A percentile compares a stretch with the other conserved stretches of the same genome.
phyloP scores from a whole-genome alignment of 2,329 filamentous ascomycete species.

The Monilinia fructigena region DNA sequence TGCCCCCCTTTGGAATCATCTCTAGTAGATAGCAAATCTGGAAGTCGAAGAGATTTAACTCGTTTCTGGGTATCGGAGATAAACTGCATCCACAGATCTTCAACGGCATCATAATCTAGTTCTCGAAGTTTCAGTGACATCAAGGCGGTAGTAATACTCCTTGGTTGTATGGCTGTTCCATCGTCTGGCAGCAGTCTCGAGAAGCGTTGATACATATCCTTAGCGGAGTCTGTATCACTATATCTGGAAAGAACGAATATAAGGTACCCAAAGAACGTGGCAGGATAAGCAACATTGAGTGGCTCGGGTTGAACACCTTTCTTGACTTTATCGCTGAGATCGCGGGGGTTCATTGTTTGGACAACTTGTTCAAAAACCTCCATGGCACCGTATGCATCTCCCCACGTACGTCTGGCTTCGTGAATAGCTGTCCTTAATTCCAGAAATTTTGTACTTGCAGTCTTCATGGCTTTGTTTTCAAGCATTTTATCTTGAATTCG shows the following conservation, averaged over 20 bases:
- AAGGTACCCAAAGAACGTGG: slow-evolving; percentile 52
- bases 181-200: slow-evolving; percentile 44
- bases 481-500: slow-evolving; percentile 47
- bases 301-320: slow-evolving; percentile 32
- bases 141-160: slow-evolving; percentile 59
- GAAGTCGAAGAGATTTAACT: slow-evolving; percentile 38
- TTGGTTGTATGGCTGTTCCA: slow-evolving; percentile 45
- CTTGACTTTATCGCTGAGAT: slow-evolving; percentile 32
- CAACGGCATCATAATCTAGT: slow-evolving; percentile 58
- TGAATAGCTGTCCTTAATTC: slow-evolving; percentile 40
- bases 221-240: slow-evolving; percentile 48
- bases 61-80: slow-evolving; percentile 52
- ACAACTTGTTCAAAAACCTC: slow-evolving; percentile 34
- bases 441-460: slow-evolving; percentile 46
- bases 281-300: slow-evolving; percentile 35
- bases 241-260: slow-evolving; percentile 54
- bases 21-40: slow-evolving; percentile 11
- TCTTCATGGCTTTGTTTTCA: slow-evolving; percentile 41
- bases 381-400: slow-evolving; percentile 28
- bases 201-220: slow-evolving; percentile 57
- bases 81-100: slow-evolving; percentile 64
- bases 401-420: slow-evolving; percentile 2
- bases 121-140: slow-evolving; percentile 66
- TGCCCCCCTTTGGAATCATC: not conserved
- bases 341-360: slow-evolving; percentile 32